A percentile compares a stretch with the other conserved stretches of the same genome.
Conservation (phyloP, 2,329 filamentous ascomycete species). For the Neopestalotiopsis rosae region DNA sequence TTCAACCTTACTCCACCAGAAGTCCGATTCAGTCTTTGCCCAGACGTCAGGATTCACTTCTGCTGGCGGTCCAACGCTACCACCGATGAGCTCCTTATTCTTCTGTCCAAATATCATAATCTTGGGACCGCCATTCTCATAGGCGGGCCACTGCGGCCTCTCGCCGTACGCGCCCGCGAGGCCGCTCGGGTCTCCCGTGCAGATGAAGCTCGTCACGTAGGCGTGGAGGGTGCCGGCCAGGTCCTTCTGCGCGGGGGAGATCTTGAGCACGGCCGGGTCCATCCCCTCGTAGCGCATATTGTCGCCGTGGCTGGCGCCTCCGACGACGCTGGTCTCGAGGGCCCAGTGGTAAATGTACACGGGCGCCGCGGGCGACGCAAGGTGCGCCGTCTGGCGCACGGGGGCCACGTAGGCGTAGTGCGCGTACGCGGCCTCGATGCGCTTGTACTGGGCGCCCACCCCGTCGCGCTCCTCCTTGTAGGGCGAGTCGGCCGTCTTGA, state of each 20-base stretch:
- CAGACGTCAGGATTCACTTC: slow-evolving; percentile 46
- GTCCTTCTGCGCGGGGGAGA: slow-evolving; percentile 46
- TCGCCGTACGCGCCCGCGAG: slow-evolving; percentile 30
- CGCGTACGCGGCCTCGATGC: slow-evolving; percentile 58
- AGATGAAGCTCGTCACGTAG: slow-evolving; percentile 55
- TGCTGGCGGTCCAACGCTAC: slow-evolving; percentile 40
- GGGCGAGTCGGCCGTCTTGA: slow-evolving; percentile 33
- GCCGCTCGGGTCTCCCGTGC: slow-evolving; percentile 49
- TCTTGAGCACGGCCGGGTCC: slow-evolving; percentile 37
- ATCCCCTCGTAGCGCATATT: slow-evolving; percentile 54
- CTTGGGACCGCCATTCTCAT: slow-evolving; percentile 20
- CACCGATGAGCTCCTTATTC: slow-evolving; percentile 54
- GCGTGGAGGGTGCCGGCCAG: slow-evolving; percentile 49
- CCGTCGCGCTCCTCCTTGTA: slow-evolving; percentile 45
- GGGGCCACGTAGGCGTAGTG: slow-evolving; percentile 61
- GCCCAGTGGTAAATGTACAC: slow-evolving; percentile 62
- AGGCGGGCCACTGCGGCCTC: slow-evolving; percentile 20
- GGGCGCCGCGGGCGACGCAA: slow-evolving; percentile 42
- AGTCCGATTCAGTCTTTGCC: slow-evolving; percentile 48
- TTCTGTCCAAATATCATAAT: slow-evolving; percentile 50
- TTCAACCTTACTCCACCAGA: slow-evolving; percentile 51
- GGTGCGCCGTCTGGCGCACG: slow-evolving; percentile 53
- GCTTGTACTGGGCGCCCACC: slow-evolving; percentile 58
- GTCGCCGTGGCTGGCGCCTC: slow-evolving; percentile 53
- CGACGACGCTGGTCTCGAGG: slow-evolving; percentile 45